These are phyloP conservation scores for Cordyceps sp. DNA, from an alignment of 2,329 filamentous ascomycete genomes.

Conservation along the genomic window DNA sequence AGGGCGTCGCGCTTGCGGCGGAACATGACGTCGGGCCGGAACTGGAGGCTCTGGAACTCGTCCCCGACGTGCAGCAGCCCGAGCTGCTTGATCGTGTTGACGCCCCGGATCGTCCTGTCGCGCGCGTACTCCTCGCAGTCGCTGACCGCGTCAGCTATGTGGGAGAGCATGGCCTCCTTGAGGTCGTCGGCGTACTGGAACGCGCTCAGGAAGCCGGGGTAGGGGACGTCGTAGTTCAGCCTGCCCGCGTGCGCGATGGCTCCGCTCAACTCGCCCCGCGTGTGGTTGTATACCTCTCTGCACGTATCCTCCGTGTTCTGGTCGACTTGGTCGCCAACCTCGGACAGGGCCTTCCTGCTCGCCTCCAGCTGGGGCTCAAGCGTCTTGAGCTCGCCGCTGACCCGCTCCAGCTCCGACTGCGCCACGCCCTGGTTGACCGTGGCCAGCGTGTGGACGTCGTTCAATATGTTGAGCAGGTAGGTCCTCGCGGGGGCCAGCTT, in stretches of 20 bases:
- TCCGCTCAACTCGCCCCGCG: constrained; percentile 55
- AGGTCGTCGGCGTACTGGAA: constrained; percentile 91
- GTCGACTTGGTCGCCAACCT: constrained; percentile 70
- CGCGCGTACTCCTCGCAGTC: constrained; percentile 79
- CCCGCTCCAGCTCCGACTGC: constrained; percentile 66
- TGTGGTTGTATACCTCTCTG: constrained; percentile 71
- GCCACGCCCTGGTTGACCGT: constrained; percentile 79
- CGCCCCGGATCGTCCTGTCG: constrained; percentile 57
- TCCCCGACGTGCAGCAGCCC: constrained; percentile 79
- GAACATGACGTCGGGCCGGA: constrained; percentile 92
- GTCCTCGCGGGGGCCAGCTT: constrained; percentile 93
- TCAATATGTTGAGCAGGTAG: constrained; percentile 83
- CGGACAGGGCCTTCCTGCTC: constrained; percentile 61
- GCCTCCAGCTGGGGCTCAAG: constrained; percentile 76
- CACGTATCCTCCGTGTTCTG: constrained; percentile 71
- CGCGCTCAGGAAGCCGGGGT: constrained; percentile 68
- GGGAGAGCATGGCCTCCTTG: constrained; percentile 78
- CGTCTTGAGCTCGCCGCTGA: constrained; percentile 62
- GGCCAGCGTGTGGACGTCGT: constrained; percentile 70
- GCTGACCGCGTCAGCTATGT: constrained; percentile 64
- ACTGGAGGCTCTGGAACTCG: constrained; percentile 70
- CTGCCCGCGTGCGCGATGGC: constrained; percentile 66
- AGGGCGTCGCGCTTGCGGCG: constrained; percentile 63
- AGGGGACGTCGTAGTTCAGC: constrained; percentile 63
- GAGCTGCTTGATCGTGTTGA: constrained; percentile 75